Conservation (phyloP, 1,284 basidiomycete species). For the Leccinum solheimii region DNA sequence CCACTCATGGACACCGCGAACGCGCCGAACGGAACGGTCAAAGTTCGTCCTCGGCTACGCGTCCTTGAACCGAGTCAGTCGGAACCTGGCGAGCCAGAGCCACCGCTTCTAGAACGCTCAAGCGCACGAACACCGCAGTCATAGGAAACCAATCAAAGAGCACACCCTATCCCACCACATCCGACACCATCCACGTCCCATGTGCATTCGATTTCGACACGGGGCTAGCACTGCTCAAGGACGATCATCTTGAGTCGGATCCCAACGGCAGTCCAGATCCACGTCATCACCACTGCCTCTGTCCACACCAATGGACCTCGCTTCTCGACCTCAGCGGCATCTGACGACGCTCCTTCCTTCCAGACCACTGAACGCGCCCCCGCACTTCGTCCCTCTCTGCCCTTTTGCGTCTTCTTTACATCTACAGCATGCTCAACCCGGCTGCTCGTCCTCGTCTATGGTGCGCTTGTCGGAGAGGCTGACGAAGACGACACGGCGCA, state of each 20-base stretch:
- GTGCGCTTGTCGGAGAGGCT: constrained; percentile 58
- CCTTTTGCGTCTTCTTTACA: constrained; percentile 68
- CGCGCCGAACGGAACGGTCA: constrained; percentile 16
- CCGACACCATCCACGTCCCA: constrained; percentile 48
- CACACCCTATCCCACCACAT: constrained; percentile 47
- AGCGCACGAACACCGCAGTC: constrained; percentile 18
- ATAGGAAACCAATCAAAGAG: constrained; percentile 50
- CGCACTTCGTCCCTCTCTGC: constrained; percentile 60
- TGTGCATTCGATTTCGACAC: constrained; percentile 54
- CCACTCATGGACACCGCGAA: constrained; percentile 35
- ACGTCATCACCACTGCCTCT: constrained; percentile 16
- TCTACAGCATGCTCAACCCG: constrained; percentile 74
- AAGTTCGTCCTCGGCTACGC: constrained; percentile 8
- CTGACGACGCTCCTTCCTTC: constrained; percentile 55
- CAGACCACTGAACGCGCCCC: constrained; percentile 44
- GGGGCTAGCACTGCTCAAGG: constrained; percentile 51
- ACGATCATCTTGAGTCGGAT: constrained; percentile 45
- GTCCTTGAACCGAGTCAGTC: neutral
- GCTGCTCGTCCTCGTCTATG: constrained; percentile 68
- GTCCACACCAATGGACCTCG: constrained; percentile 6
- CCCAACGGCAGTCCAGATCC: constrained; percentile 26
- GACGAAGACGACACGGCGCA: constrained; percentile 62
- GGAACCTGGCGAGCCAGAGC: neutral
- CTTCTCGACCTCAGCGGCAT: constrained; percentile 31
- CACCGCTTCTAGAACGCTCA: constrained; percentile 12